These are phyloP conservation scores for Fusarium sp. DNA, from an alignment of 2,329 filamentous ascomycete genomes.

Conservation along the genomic window DNA sequence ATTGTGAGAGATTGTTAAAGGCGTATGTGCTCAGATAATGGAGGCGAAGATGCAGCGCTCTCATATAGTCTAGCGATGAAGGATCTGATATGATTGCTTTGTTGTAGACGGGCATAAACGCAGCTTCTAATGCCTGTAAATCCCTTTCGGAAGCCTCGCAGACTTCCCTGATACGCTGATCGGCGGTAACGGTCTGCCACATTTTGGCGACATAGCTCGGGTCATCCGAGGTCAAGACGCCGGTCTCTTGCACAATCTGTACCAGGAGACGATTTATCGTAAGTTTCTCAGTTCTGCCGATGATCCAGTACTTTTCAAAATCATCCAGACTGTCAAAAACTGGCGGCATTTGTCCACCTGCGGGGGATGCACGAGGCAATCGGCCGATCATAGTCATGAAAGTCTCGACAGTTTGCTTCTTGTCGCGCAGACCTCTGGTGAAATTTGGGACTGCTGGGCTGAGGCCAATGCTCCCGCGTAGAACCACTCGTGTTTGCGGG, in stretches of 20 bases:
- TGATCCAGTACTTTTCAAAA: slow-evolving; percentile 40
- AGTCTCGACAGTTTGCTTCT: slow-evolving; percentile 37
- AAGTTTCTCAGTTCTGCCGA: slow-evolving; percentile 10
- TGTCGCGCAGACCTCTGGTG: slow-evolving; percentile 25
- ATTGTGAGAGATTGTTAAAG: slow-evolving; percentile 51
- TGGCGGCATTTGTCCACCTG: slow-evolving; percentile 2
- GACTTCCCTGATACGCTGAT: slow-evolving; percentile 31
- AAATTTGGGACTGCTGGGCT: slow-evolving; percentile 41
- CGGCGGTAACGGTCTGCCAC: slow-evolving; percentile 13
- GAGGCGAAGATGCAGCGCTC: slow-evolving; percentile 54
- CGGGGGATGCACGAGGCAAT: slow-evolving; percentile 19
- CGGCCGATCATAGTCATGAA: slow-evolving; percentile 34
- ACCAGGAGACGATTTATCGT: slow-evolving; percentile 29
- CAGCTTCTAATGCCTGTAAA: slow-evolving; percentile 45
- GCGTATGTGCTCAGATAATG: slow-evolving; percentile 48
- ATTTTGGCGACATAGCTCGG: slow-evolving; percentile 16
- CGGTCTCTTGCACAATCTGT: slow-evolving; percentile 18
- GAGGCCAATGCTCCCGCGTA: slow-evolving; percentile 24
- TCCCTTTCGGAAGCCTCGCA: slow-evolving; percentile 16
- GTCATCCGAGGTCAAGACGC: slow-evolving; percentile 8
- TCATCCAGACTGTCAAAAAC: slow-evolving; percentile 37
- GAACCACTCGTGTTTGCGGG: slow-evolving; percentile 29
- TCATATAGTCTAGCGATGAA: slow-evolving; percentile 49
- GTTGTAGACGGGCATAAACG: slow-evolving; percentile 55
- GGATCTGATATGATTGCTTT: slow-evolving; percentile 47